Evolutionary conservation across 768 basidiomycete genomes (phyloP), one percentile per base, ranked within the genome.

Genomic region (Leucocoprinus birnbaumii): DNA sequence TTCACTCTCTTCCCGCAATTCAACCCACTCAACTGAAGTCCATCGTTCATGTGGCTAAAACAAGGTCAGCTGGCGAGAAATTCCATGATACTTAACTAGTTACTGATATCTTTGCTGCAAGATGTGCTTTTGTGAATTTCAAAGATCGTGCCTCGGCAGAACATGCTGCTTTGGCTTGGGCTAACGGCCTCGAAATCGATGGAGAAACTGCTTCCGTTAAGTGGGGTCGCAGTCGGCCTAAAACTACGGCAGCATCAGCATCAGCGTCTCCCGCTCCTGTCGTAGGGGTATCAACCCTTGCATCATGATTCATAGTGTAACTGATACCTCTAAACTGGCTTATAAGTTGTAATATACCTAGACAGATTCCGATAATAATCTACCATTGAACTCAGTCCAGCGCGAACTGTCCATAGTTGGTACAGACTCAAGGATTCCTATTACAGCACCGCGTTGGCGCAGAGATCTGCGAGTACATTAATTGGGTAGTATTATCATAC

Each of bases 81-180:
- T n/a, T 34, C 13, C 49, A 11, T 59, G 13, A 50, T 34, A 45
- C 49, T 19, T 21, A 9, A 9, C n/a, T 2, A 22, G 18, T 34
- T 37, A 34, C 34, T 37, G 22, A 31, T 43, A 22, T 35, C 35
- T 13, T 13, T 27, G 50, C 46, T 35, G 38, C 14, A 56, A 91
- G 91, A 69, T 96, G 94, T 71, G 97, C 96, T 1, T 99, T 99
- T 69, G 80, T 97, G 51, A 98, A 98, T 69, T 98, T 98, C 75
- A 86, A 80, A 61, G 83, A 89, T 51, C 81, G 97, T 18, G 64
- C 76, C 5, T 76, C 82, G n/a, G 95, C 97, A 14, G 97, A 99
- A 71, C 74, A 76, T 14, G 94, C 91, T 0, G 95, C 95, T 0
- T 83, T 90, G 59, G 86, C 89, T 9, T 93, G 95, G 84, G 84